phyloP scores from a whole-genome alignment of 768 basidiomycete species.

The Boletus sensibilis region DNA sequence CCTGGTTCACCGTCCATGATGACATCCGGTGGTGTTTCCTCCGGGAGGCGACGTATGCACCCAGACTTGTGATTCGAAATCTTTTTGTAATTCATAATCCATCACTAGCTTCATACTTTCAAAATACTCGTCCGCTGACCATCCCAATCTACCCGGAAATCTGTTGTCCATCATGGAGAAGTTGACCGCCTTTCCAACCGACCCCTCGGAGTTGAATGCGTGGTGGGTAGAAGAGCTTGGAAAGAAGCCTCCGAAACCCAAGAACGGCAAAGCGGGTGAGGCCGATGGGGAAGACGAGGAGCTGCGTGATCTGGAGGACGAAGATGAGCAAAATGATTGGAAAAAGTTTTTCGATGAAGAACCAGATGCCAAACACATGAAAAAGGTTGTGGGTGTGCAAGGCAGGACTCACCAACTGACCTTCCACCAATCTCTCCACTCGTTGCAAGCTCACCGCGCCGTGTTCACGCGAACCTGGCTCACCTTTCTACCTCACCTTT shows the following conservation, averaged over 20 bases:
- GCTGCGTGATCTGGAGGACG: slow-evolving; percentile 32
- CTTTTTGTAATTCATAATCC: neutral
- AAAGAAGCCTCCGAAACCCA: slow-evolving; percentile 51
- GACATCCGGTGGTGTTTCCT: slow-evolving; percentile 91
- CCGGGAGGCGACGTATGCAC: slow-evolving; percentile 64
- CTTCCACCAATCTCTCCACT: slow-evolving; percentile 74
- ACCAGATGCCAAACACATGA: slow-evolving; percentile 35
- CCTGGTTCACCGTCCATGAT: slow-evolving; percentile 75
- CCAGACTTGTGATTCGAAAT: neutral
- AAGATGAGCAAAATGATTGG: slow-evolving; percentile 63
- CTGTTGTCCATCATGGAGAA: slow-evolving; percentile 65
- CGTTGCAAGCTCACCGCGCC: slow-evolving; percentile 71
- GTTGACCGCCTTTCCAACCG: slow-evolving; percentile 72
- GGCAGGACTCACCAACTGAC: slow-evolving; percentile 63
- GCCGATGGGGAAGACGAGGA: slow-evolving; percentile 35
- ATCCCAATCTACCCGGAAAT: slow-evolving; percentile 46
- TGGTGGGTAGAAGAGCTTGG: slow-evolving; percentile 81
- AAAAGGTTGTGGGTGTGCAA: slow-evolving; percentile 36
- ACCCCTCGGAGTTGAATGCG: slow-evolving; percentile 60
- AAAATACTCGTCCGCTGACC: slow-evolving; percentile 28
- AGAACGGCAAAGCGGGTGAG: slow-evolving; percentile 42
- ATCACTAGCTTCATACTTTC: slow-evolving; percentile 25
- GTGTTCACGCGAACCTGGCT: slow-evolving; percentile 86
- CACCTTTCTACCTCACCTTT: slow-evolving; percentile 60
- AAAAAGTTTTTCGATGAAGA: slow-evolving; percentile 80